Percentiles rank a stretch among this genome's conserved stretches.
Conservation (phyloP, 805 yeast genomes). For the Starmerella stellata region DNA sequence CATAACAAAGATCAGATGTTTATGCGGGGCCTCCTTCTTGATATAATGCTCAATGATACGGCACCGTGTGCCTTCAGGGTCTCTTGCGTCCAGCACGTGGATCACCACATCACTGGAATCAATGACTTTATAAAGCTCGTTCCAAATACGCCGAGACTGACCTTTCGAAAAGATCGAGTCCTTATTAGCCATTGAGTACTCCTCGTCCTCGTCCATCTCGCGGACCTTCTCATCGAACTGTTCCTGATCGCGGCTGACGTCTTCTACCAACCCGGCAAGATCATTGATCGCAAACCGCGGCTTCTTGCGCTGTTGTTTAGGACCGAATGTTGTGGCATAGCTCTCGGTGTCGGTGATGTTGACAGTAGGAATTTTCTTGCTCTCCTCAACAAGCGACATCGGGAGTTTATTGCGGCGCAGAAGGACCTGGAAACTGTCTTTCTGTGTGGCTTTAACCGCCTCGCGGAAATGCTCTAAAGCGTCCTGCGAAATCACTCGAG, state of each 20-base stretch:
- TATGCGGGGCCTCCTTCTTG: conserved; percentile 85
- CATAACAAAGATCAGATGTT: conserved; percentile 82
- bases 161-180: conserved; percentile 94
- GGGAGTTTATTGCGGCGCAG: conserved; percentile 82
- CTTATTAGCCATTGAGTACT: conserved; percentile 75
- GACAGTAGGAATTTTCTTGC: conserved; percentile 53
- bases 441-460: conserved; percentile 71
- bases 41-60: conserved; percentile 82
- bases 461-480: conserved; percentile 86
- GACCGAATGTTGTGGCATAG: conserved; percentile 70
- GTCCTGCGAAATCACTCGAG: conserved; percentile 94
- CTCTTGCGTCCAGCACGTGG: conserved; percentile 93
- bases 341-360: conserved; percentile 79
- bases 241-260: conserved; percentile 38
- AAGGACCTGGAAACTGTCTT: conserved; percentile 71
- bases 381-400: conserved; percentile 84
- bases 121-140: conserved; percentile 87
- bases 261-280: conserved; percentile 56
- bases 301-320: conserved; percentile 82
- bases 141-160: conserved; percentile 97
- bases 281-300: conserved; percentile 64
- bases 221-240: conserved; percentile 58
- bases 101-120: conserved; percentile 95
- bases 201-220: conserved; percentile 36
- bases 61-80: conserved; percentile 93